A percentile compares a stretch with the other conserved stretches of the same genome.
phyloP scores from a whole-genome alignment of 805 yeast species.

The Grigorovia humatica region DNA sequence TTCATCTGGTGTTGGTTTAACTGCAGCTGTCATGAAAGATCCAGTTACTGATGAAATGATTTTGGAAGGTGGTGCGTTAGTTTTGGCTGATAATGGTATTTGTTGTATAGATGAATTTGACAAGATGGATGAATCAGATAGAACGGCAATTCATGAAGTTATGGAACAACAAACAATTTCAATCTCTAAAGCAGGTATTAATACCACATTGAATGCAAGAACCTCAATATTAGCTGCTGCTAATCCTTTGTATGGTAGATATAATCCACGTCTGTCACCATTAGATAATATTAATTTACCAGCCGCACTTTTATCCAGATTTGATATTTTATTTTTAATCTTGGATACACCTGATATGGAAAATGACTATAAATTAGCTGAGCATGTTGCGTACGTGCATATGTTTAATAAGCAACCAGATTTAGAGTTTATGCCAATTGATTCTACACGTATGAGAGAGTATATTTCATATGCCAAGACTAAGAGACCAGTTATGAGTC shows the following conservation, averaged over 20 bases:
- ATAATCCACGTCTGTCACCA: conserved; percentile 82
- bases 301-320: conserved; percentile 90
- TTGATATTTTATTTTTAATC: conserved; percentile 79
- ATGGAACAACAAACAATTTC: conserved; percentile 99
- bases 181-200: conserved; percentile 94
- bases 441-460: conserved; percentile 72
- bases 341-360: conserved; percentile 77
- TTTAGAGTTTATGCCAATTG: conserved; percentile 63
- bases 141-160: conserved; percentile 97
- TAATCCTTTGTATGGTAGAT: conserved; percentile 93
- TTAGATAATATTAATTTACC: conserved; percentile 93
- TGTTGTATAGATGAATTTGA: conserved; percentile 99
- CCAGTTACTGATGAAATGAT: conserved; percentile 99
- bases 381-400: conserved; percentile 92
- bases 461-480: conserved; percentile 78
- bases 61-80: conserved; percentile 95
- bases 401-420: conserved; percentile 85
- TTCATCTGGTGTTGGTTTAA: conserved; percentile 96
- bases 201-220: conserved; percentile 91
- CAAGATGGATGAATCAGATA: conserved; percentile 93
- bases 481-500: conserved; percentile 75
- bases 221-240: conserved; percentile 96
- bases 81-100: conserved; percentile 92
- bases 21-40: conserved; percentile 98
- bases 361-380: conserved; percentile 75